Evolutionary conservation across 2,329 filamentous ascomycete genomes (phyloP).

Genomic region (Xylariaceae sp.): DNA sequence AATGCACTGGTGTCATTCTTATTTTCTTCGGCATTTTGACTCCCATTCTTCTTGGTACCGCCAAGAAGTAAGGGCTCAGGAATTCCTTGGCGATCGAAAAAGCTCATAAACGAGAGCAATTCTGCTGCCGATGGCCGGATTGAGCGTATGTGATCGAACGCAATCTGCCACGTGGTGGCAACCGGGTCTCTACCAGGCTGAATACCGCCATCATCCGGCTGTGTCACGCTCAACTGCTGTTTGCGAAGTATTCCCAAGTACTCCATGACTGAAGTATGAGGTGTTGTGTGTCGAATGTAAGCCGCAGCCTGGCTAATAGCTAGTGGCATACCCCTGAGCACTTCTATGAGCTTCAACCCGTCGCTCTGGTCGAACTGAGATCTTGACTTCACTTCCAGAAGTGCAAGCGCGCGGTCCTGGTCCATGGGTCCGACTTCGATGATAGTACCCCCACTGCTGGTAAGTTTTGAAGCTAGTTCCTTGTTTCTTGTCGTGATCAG

Average conservation of each 20-base stretch:
- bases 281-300: slow-evolving; percentile 29
- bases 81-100: slow-evolving; percentile 41
- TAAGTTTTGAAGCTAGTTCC: slow-evolving; percentile 18
- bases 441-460: slow-evolving; percentile 13
- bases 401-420: slow-evolving; percentile 1
- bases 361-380: slow-evolving; percentile 10
- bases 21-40: background rate
- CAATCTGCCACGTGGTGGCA: slow-evolving; percentile 34
- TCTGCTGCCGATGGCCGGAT: slow-evolving; percentile 34
- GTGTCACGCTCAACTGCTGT: slow-evolving; percentile 23
- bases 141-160: slow-evolving; percentile 34
- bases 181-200: slow-evolving; percentile 33
- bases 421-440: slow-evolving; percentile 10
- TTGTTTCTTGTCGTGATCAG: slow-evolving; percentile 26
- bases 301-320: slow-evolving; percentile 34
- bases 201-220: slow-evolving; percentile 29
- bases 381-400: slow-evolving; percentile 3
- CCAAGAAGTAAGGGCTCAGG: slow-evolving; percentile 29
- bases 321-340: slow-evolving; percentile 31
- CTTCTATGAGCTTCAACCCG: slow-evolving; percentile 23
- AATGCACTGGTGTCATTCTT: slow-evolving; percentile 17
- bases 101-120: slow-evolving; percentile 42
- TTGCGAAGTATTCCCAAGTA: slow-evolving; percentile 37
- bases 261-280: slow-evolving; percentile 28
- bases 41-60: background rate